Evolutionary conservation across 129 eudicot species (phyloP), one percentile per base, ranked within the genome.

Genomic region (Calendula officinalis): DNA sequence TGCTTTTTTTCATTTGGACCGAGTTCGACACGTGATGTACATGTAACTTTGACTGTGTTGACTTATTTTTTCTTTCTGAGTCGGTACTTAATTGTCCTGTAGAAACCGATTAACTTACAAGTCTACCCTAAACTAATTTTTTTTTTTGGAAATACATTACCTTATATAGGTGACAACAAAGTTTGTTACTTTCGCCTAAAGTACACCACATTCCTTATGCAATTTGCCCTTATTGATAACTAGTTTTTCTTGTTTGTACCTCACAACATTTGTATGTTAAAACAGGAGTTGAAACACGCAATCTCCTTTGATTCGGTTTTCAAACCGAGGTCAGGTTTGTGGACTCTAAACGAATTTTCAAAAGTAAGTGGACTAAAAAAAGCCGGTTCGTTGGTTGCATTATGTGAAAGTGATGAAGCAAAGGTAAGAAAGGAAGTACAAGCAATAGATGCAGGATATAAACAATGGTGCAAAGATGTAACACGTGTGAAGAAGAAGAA

Each of bases 401-500:
- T 69, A 37, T 6, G 63, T 51, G 85, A 75, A 33, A 66, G 64
- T 48, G 81, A 74, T 39, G 77, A 68, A 8, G n/a, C 46, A 17
- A 75, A 79, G 43, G 64, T 80, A 13, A 82, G 59, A 75, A 0
- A 60, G 71, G 98, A 82, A 67, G 66, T 87, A 34, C 74, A 78
- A 49, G 81, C 81, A 45, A 82, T 79, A 39, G 84, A 91, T 34
- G 35, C 77, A 48, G 82, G 75, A 16, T 84, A 91, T 67, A 79
- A 72, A 40, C 68, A 62, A 22, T 74, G 90, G 87, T 72, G 81
- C 72, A 66, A 84, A 57, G 86, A 91, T 71, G 81, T 87, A 8
- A 62, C 72, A 8, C 64, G 69, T 73, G 67, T 45, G 85, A 80
- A 56, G 79, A 66, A 68, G 46, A 86, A 66, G 49, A 86, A 78